Percentiles rank a stretch among this genome's conserved stretches.
Evolutionary conservation across 192 early-diverging fungal species (phyloP).

Genomic region (Coemansia sp.): DNA sequence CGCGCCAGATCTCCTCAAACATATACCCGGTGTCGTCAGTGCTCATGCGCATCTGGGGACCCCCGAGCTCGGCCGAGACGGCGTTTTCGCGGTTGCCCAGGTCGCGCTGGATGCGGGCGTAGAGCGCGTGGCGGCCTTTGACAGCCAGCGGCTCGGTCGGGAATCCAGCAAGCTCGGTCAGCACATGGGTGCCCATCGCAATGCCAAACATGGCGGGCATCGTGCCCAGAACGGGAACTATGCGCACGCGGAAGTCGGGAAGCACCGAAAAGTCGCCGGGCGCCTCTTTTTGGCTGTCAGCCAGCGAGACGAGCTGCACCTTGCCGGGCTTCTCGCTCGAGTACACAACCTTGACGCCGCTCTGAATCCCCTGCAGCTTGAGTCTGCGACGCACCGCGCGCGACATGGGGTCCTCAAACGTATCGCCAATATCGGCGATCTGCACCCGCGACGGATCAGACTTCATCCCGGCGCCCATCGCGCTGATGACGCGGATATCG

Average conservation of each 20-base stretch:
- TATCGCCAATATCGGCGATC: slow-evolving; percentile 93
- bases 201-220: slow-evolving; percentile 95
- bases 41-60: slow-evolving; percentile 42
- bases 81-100: slow-evolving; percentile 58
- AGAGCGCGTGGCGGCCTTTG: slow-evolving; percentile 73
- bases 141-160: slow-evolving; percentile 70
- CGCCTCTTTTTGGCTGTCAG: slow-evolving; percentile 75
- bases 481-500: slow-evolving; percentile 77
- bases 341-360: slow-evolving; percentile 91
- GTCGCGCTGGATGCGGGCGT: slow-evolving; percentile 71
- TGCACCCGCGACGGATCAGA: slow-evolving; percentile 94
- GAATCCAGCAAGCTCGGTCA: slow-evolving; percentile 63
- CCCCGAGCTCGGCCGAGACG: slow-evolving; percentile 11
- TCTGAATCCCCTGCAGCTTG: slow-evolving; percentile 65
- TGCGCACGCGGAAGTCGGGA: slow-evolving; percentile 92
- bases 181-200: slow-evolving; percentile 84
- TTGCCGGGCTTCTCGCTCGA: slow-evolving; percentile 93
- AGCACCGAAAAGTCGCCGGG: slow-evolving; percentile 88
- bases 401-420: slow-evolving; percentile 92
- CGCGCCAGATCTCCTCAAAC: slow-evolving; percentile 88
- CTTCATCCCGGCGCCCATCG: slow-evolving; percentile 98
- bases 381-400: slow-evolving; percentile 78
- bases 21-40: slow-evolving; percentile 77
- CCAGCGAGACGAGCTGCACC: slow-evolving; percentile 86
- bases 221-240: slow-evolving; percentile 80